These are phyloP conservation scores for Endoconidiophora laricicola DNA, from an alignment of 2,329 filamentous ascomycete species.

Conservation along the genomic window DNA sequence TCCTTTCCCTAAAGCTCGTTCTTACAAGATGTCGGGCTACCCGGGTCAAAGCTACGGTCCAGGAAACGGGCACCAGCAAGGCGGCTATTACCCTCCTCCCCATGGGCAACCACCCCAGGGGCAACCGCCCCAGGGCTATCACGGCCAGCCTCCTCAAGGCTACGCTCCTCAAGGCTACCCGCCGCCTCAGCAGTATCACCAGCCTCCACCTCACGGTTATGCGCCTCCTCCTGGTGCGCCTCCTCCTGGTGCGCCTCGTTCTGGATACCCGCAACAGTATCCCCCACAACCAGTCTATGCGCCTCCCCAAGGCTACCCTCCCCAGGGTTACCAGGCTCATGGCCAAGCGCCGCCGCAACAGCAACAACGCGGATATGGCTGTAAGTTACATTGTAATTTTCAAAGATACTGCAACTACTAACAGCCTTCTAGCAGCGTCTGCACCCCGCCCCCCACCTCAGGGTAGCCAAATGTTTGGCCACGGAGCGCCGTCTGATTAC, in stretches of 20 bases:
- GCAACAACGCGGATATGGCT: conserved; percentile 13
- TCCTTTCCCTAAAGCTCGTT: not conserved
- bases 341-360: conserved; percentile 9
- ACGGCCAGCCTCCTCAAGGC: conserved; percentile 11
- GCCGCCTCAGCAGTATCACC: conserved; percentile 1
- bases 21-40: conserved; percentile 11
- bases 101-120: conserved; percentile 13
- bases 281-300: not conserved
- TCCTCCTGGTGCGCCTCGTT: conserved; percentile 1
- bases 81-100: conserved; percentile 15
- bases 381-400: no score
- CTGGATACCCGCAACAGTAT: not conserved
- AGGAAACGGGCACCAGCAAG: conserved; percentile 15
- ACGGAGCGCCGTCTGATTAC: conserved; percentile 65
- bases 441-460: conserved; percentile 48
- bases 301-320: not conserved
- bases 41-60: conserved; percentile 15
- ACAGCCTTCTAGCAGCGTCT: not conserved
- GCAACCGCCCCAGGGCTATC: conserved; percentile 13
- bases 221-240: not conserved
- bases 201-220: conserved; percentile 2
- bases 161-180: conserved; percentile 9
- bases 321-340: conserved; percentile 3
- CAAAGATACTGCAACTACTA: not conserved
- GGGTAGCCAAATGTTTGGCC: conserved; percentile 55